Evolutionary conservation across 2,329 filamentous ascomycete species (phyloP), one percentile per base, ranked within the genome.

Genomic region (Xylaria sp.): DNA sequence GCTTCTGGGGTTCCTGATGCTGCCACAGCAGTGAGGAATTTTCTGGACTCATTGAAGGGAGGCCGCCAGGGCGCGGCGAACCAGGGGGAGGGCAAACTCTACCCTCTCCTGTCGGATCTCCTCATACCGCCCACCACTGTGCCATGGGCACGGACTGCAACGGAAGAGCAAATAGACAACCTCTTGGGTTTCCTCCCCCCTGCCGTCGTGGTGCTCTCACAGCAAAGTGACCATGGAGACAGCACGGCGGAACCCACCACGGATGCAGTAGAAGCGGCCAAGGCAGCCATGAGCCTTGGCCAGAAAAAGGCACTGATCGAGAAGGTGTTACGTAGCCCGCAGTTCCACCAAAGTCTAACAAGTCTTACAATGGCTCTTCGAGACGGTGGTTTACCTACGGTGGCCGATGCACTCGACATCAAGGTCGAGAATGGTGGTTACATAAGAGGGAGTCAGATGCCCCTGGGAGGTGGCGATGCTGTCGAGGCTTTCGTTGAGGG

Each of bases 401-500:
- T 99, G 66, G 90, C 92, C 6, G 93, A 96, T 70, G 94, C 93
- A 3, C 80, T 99, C 38, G 86, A 88, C 6, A 85, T 98, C 60
- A 87, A 87, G 68, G 87, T 99, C 19, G 85, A 90, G 72, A 92
- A 97, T 73, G 90, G 90, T n/a, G 94, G 94, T 3, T 90, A 91
- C 66, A 84, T 96, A 71, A 84, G 84, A 64, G 88, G 90, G 57
- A 89, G 91, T 5, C 90, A 86, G 52, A 88, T 97, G 80, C 93
- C 94, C 2, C 77, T 97, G 46, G 94, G 93, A 43, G 93, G 93
- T 54, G 91, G 90, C 5, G 90, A 95, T 70, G 94, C 94, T 11
- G 88, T 99, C 1, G 90, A 96, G 79, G 91, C 91, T 3, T 99
- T 99, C 77, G 84, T 99, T 21, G 87, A 96, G 58, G 95, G 94